These are phyloP conservation scores for Botryotinia globosa DNA, from an alignment of 2,329 filamentous ascomycete species.

Conservation along the genomic window DNA sequence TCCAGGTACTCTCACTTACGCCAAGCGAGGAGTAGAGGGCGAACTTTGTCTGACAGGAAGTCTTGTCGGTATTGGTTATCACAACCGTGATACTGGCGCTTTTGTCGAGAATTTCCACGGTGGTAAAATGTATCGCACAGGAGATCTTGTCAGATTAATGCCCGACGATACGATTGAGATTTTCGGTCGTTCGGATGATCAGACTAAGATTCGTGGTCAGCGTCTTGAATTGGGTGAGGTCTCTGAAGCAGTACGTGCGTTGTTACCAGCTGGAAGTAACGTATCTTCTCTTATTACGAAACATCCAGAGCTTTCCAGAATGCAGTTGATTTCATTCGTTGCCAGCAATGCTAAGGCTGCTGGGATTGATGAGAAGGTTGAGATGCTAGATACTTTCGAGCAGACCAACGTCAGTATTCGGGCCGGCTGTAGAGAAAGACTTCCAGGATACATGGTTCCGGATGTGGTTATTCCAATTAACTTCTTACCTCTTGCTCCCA, in stretches of 20 bases:
- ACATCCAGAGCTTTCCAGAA: conserved; percentile 1
- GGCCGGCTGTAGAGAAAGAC: conserved; percentile 33
- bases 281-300: conserved; percentile 2
- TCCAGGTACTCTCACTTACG: conserved; percentile 8
- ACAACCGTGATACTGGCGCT: conserved; percentile 9
- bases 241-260: not conserved
- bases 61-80: conserved; percentile 10
- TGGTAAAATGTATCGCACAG: conserved; percentile 41
- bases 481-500: conserved; percentile 10
- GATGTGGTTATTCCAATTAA: conserved; percentile 11
- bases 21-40: not conserved
- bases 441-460: conserved; percentile 13
- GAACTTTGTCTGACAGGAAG: conserved; percentile 15
- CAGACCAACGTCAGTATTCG: conserved; percentile 43
- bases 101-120: conserved; percentile 10
- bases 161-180: conserved; percentile 51
- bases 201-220: conserved; percentile 49
- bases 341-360: not conserved
- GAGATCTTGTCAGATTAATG: conserved; percentile 55
- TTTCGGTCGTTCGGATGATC: conserved; percentile 59
- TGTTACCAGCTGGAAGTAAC: not conserved
- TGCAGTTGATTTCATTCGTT: conserved; percentile 8
- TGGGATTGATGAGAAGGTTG: not conserved
- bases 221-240: conserved; percentile 22
- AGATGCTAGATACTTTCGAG: conserved; percentile 5